Evolutionary conservation across 805 yeast genomes (phyloP).

Genomic region (Crinitomyces ghanaensis): DNA sequence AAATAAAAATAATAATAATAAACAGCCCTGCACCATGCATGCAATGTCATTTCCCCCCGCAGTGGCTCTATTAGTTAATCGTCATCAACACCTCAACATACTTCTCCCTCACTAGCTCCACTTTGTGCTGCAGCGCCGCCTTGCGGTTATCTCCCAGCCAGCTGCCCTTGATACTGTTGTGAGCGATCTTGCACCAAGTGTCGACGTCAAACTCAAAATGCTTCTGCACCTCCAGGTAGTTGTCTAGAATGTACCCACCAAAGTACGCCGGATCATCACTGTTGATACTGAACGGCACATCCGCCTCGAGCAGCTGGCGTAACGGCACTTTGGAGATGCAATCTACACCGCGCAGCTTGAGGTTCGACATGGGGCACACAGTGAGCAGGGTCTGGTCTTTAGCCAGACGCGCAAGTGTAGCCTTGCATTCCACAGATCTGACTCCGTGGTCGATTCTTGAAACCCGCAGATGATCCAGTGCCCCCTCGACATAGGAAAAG

Average conservation of each 20-base stretch:
- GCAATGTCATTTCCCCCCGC: too few relatives aligned
- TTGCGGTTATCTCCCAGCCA: constrained; percentile 52
- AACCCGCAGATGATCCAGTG: constrained; percentile 49
- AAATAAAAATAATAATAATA: too few relatives aligned
- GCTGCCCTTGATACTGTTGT: constrained; percentile 58
- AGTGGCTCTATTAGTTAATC: too few relatives aligned
- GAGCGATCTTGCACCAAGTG: constrained; percentile 55
- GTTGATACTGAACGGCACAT: constrained; percentile 64
- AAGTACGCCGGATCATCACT: constrained; percentile 77
- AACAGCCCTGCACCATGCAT: too few relatives aligned
- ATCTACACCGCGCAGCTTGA: constrained; percentile 61
- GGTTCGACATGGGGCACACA: constrained; percentile 69
- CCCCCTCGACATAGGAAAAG: constrained; percentile 47
- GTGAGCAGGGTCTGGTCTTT: constrained; percentile 46
- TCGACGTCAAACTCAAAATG: constrained; percentile 49
- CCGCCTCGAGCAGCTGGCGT: constrained; percentile 42
- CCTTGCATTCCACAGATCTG: constrained; percentile 45
- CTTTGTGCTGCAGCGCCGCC: constrained; percentile 30
- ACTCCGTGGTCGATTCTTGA: constrained; percentile 77
- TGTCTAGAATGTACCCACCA: constrained; percentile 75
- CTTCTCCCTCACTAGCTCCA: constrained; percentile 7
- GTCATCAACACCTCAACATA: too few relatives aligned
- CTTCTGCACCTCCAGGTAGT: constrained; percentile 54
- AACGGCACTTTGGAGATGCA: constrained; percentile 61
- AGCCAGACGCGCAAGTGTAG: constrained; percentile 46